Evolutionary conservation across 345 rosid species (phyloP).

Genomic region (Citrus glauca): DNA sequence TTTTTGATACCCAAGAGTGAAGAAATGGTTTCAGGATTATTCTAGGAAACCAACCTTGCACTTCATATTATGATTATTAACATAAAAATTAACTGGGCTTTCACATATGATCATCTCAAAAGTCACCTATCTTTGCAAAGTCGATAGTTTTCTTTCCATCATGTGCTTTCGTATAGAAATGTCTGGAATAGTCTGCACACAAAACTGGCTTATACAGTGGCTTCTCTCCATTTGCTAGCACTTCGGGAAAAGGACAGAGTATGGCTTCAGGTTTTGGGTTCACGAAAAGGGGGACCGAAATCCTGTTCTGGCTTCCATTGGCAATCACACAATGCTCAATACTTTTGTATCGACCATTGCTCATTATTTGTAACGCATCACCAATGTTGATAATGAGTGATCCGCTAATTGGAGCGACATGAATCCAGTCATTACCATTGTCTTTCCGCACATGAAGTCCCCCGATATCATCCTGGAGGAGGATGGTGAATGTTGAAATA

Average conservation of each 20-base stretch:
- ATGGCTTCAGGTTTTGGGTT: slow-evolving; percentile 10
- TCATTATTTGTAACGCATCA: slow-evolving; percentile 22
- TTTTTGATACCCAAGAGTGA: no score
- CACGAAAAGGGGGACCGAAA: slow-evolving; percentile 21
- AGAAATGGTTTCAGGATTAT: no score
- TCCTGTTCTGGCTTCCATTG: slow-evolving; percentile 8
- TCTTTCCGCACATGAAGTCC: slow-evolving; percentile 35
- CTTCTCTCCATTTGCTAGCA: slow-evolving; percentile 10
- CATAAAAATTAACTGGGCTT: background rate
- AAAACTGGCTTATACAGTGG: slow-evolving; percentile 18
- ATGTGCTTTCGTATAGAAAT: slow-evolving; percentile 32
- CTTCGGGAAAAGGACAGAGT: background rate
- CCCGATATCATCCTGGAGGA: slow-evolving; percentile 43
- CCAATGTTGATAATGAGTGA: slow-evolving; percentile 20
- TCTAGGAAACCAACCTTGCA: no score
- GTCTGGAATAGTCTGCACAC: slow-evolving; percentile 30
- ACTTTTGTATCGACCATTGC: slow-evolving; percentile 24
- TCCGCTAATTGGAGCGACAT: slow-evolving; percentile 2
- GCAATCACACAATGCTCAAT: slow-evolving; percentile 17
- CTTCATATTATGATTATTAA: no score
- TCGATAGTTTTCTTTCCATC: slow-evolving; percentile 20
- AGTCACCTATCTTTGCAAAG: slow-evolving; percentile 8
- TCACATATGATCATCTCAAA: background rate
- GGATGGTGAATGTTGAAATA: background rate
- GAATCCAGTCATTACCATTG: no score